Percentiles rank a stretch among this genome's conserved stretches.
These are phyloP conservation scores for Cornus kousa DNA, from an alignment of 148 eudicot species.

Conservation along the genomic window DNA sequence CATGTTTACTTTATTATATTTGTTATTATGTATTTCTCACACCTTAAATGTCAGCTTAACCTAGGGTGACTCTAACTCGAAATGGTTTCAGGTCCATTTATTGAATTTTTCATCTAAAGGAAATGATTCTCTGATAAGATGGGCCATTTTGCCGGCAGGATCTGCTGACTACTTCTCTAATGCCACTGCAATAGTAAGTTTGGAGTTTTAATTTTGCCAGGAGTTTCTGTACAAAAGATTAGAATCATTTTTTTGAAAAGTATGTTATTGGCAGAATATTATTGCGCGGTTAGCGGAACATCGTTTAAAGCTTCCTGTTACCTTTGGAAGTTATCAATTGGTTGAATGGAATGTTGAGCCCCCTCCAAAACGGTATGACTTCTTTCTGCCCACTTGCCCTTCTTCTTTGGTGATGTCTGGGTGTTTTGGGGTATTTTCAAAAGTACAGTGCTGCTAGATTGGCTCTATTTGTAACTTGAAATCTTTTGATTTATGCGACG, in stretches of 20 bases:
- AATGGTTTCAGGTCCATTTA: conserved; percentile 61
- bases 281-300: conserved; percentile 60
- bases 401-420: background rate
- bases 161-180: conserved; percentile 60
- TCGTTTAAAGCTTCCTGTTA: conserved; percentile 59
- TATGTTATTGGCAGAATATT: conserved; percentile 53
- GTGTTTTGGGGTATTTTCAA: no score
- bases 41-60: background rate
- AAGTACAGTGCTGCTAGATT: no score
- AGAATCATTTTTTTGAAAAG: conserved; percentile 12
- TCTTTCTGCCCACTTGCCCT: background rate
- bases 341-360: conserved; percentile 62
- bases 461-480: no score
- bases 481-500: no score
- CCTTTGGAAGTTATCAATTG: conserved; percentile 65
- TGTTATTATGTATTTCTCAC: background rate
- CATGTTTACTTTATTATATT: background rate
- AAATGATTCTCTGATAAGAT: conserved; percentile 56
- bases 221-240: background rate
- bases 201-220: conserved; percentile 8
- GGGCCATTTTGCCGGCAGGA: conserved; percentile 68
- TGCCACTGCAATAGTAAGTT: conserved; percentile 59
- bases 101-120: conserved; percentile 55
- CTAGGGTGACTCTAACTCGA: conserved; percentile 7
- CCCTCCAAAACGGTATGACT: conserved; percentile 45